Conservation (phyloP, 2,329 filamentous ascomycete species). For the Alternaria sp. region DNA sequence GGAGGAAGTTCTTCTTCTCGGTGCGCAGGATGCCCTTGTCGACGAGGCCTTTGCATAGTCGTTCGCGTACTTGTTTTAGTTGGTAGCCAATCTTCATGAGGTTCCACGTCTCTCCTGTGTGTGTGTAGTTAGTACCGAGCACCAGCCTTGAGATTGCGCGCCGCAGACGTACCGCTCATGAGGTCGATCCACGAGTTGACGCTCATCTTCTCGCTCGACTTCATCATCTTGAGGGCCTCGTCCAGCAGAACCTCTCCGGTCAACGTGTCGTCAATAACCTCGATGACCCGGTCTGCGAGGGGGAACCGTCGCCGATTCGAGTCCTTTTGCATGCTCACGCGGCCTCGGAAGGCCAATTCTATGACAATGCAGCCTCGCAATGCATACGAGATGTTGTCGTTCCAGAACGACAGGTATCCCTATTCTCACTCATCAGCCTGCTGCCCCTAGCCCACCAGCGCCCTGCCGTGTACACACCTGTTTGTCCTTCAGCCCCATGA, state of each 20-base stretch:
- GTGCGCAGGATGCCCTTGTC: slow-evolving; percentile 98
- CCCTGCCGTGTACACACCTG: slow-evolving; percentile 68
- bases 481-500: slow-evolving; percentile 97
- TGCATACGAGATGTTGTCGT: slow-evolving; percentile 99
- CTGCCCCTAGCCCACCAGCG: slow-evolving; percentile 9
- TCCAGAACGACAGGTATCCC: slow-evolving; percentile 99
- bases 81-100: slow-evolving; percentile 99
- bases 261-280: slow-evolving; percentile 94
- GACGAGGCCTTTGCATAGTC: slow-evolving; percentile 93
- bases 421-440: slow-evolving; percentile 50
- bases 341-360: slow-evolving; percentile 92
- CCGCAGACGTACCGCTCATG: slow-evolving; percentile 78
- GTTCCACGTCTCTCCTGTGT: slow-evolving; percentile 95
- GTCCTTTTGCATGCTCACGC: slow-evolving; percentile 98
- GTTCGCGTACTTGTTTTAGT: slow-evolving; percentile 97
- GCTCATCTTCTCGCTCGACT: slow-evolving; percentile 99
- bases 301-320: slow-evolving; percentile 89
- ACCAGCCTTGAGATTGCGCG: not conserved
- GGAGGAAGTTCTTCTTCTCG: slow-evolving; percentile 98
- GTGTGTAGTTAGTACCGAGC: slow-evolving; percentile 24
- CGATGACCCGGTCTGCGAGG: slow-evolving; percentile 89
- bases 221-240: slow-evolving; percentile 99
- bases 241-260: slow-evolving; percentile 97
- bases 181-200: slow-evolving; percentile 99
- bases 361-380: slow-evolving; percentile 97